Base-by-base conservation (phyloP, 805 yeast species). In the Saturnispora dispora region DNA sequence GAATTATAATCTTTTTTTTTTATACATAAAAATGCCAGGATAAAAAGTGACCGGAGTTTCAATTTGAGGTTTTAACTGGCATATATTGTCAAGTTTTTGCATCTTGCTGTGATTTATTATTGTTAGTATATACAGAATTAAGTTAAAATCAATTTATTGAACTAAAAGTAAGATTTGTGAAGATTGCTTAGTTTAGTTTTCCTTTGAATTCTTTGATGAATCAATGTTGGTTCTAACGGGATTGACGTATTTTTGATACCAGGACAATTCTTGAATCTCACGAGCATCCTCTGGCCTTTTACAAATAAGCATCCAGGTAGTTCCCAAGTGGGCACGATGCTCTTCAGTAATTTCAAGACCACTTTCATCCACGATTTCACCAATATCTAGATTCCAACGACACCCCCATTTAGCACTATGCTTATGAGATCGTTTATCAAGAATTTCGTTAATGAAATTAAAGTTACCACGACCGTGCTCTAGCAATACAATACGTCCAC, bases 321-420 rank as follows among this genome's bases (percentile, higher is more conserved):
- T 86, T 20, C 98, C 98, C 55, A 93, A 75, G 69, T 93, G 97
- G 20, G 81, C 81, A 57, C 96, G 74, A 55, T 79, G 80, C 60
- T 87, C 91, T 58, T 80, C 82, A 2, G 89, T 87, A 43, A 93
- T 77, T 57, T 85, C 90, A 51, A 93, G 72, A 0, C 95, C 96
- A 6, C 95, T 82, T 53, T 81, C 81, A 63, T 85, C 90, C 27
- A 93, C 75, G 40, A 93, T 73, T 59, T 85, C 95, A 23, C 90
- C 95, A 57, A 93, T 87, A 63, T 93, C 98, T 56, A 93, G 71
- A 63, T 93, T 93, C 97, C 98, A 93, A 62, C 98, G 74, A 67
- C 99, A 93, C 1, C 96, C 99, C 97, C 98, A 93, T 3, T 83
- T 81, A 53, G 84, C 79, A 70, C 90, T 78, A 67, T 96, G 83